Evolutionary conservation across 225 moss, liverwort and hornwort species (phyloP), one percentile per base, ranked within the genome.

Genomic region (Polytrichum commune): DNA sequence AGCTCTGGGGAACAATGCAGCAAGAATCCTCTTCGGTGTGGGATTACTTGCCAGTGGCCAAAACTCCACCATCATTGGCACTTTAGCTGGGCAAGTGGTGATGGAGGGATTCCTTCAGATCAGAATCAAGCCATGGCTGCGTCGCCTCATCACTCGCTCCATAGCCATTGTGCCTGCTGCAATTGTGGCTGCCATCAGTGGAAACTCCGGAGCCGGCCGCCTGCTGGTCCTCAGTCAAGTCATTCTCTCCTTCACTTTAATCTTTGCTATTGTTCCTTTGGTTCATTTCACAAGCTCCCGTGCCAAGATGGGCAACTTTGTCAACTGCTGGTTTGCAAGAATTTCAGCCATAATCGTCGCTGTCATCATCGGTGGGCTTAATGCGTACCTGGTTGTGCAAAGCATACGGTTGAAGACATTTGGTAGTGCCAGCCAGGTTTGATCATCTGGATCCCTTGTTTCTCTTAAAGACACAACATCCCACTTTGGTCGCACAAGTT

Each of bases 21-120:
- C 95, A 6, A 83, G 83, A 20, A 88, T 89, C 53, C 77, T 96
- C 61, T 96, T 96, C 58, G 95, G 91, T 2, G 87, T 96, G 0
- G 95, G 84, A 9, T 69, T 96, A 16, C 82, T 96, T 5, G 95
- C 95, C 8, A 83, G 93, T 23, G 95, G 95, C 18, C 95, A 96
- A 75, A 93, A 89, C 72, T 93, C 95, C 19, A 93, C 95, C 32
- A 96, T 96, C 66, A 84, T 96, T 60, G 95, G 95, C 53, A 96
- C 95, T 1, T 79, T 96, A 8, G 77, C 95, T 2, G 95, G 95
- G 1, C 95, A 95, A 68, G 82, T 96, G 38, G 95, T 96, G 60
- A 96, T 96, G 95, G 95, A 96, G 77, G 95, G 95, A 5, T 96
- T 96, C 72, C 78, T 96, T 29, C 84, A 88, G 67, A 86, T 96